Conservation (phyloP, 2,329 filamentous ascomycete genomes). For the Metarhizium humberi region DNA sequence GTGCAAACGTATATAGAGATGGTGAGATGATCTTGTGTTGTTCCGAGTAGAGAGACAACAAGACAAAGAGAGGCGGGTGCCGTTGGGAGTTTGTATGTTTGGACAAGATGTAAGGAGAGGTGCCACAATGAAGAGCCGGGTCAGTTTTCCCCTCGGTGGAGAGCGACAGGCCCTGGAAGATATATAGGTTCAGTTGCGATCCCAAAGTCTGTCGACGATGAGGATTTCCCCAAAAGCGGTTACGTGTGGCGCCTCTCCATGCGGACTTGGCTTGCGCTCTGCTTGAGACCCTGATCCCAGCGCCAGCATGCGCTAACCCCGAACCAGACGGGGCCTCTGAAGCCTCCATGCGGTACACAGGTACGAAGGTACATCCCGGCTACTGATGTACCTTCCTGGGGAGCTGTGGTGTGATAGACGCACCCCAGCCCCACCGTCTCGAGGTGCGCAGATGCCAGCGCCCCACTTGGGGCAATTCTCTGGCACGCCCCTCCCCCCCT, state of each 20-base stretch:
- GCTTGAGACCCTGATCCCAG: neutral
- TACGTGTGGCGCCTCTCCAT: neutral
- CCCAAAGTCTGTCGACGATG: neutral
- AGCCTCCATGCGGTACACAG: too few species aligned
- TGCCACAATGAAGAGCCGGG: neutral
- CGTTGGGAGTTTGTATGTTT: neutral
- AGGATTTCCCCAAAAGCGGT: neutral
- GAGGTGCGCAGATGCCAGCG: neutral
- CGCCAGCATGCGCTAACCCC: neutral
- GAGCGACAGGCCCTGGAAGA: neutral
- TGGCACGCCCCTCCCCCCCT: neutral
- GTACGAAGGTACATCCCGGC: too few species aligned
- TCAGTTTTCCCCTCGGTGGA: neutral
- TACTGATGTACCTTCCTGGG: too few species aligned
- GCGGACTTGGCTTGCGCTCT: neutral
- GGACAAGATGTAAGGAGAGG: neutral
- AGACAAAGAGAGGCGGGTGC: neutral
- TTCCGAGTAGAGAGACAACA: neutral
- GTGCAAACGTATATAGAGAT: neutral
- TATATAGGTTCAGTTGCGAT: neutral
- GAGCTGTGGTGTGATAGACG: too few species aligned
- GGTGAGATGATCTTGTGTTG: neutral
- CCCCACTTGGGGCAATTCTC: neutral
- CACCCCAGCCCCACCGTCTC: neutral
- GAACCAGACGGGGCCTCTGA: neutral